Evolutionary conservation across 768 basidiomycete species (phyloP), one percentile per base, ranked within the genome.

Genomic region (Termitomyces heimii): DNA sequence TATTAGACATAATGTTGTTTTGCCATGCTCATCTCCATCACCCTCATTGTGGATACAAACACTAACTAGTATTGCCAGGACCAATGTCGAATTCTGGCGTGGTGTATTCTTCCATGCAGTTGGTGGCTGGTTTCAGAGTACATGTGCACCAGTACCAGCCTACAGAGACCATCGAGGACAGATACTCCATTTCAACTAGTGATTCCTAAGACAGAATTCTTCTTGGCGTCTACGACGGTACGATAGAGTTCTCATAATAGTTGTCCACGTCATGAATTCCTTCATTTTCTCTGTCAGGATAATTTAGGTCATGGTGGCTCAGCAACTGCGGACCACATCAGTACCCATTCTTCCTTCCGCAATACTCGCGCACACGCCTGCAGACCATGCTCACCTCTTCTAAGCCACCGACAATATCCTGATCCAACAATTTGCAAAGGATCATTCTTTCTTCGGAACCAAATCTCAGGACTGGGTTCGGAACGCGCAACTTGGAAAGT

Each of bases 161-260:
- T 9, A 75, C 73, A 8, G 64, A 68, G 31, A 70, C 75, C 31
- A 73, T 74, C 29, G 73, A 75, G 62, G 75, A 75, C 61, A 66
- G 72, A 51, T 73, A 68, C 60, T 74, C 73, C 14, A 60, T 70
- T 9, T 57, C 66, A 22, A 50, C 60, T 37, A 61, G 65, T 42
- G 44, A 60, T n/a, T 52, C 42, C 13, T 53, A 60, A 14, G 55
- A 46, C 37, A 68, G 72, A 46, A 56, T 74, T 18, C 61, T 76
- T 50, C 45, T 75, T 22, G 73, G 73, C 16, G 64, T 75, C 32
- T 75, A 73, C 56, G 73, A 76, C 63, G 73, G 75, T 75, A 57
- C 48, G 60, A 28, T 28, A 51, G 12, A 37, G 10, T 3, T 28
- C 14, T 50, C 50, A 20, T 40, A 18, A 14, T 20, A 7, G 24